phyloP scores from a whole-genome alignment of 768 basidiomycete species.

The Terana coerulea region DNA sequence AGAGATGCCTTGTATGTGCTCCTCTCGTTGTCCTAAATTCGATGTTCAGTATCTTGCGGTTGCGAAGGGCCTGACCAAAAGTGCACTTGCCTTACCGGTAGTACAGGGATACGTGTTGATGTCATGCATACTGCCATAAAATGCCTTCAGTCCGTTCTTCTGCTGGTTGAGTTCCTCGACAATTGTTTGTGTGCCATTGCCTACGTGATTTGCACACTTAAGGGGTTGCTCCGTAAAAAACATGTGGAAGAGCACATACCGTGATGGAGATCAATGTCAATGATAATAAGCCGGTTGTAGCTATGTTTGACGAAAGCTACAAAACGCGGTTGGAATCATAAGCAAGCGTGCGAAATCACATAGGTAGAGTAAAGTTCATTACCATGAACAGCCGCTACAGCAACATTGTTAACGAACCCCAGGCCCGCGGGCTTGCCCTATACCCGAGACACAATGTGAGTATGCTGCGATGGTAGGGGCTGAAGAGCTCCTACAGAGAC shows the following conservation, averaged over 20 bases:
- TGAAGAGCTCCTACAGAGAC: slow-evolving; percentile 43
- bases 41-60: not conserved
- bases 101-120: not conserved
- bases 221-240: too few species aligned
- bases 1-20: not conserved
- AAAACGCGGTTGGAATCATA: not conserved
- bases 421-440: slow-evolving; percentile 81
- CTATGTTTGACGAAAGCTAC: slow-evolving; percentile 78
- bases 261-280: slow-evolving; percentile 92
- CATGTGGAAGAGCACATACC: slow-evolving; percentile 46
- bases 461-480: not conserved
- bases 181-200: slow-evolving; percentile 1
- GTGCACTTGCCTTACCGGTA: slow-evolving; percentile 34
- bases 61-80: not conserved
- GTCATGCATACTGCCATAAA: slow-evolving; percentile 20
- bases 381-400: slow-evolving; percentile 90
- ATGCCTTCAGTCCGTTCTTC: not conserved
- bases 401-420: slow-evolving; percentile 93
- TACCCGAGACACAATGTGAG: not conserved
- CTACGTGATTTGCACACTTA: not conserved
- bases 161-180: not conserved
- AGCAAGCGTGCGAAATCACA: not conserved
- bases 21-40: not conserved
- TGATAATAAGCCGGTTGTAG: slow-evolving; percentile 73
- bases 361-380: slow-evolving; percentile 10